phyloP scores from a whole-genome alignment of 2,329 filamentous ascomycete genomes.

The Xylariaceae sp. region DNA sequence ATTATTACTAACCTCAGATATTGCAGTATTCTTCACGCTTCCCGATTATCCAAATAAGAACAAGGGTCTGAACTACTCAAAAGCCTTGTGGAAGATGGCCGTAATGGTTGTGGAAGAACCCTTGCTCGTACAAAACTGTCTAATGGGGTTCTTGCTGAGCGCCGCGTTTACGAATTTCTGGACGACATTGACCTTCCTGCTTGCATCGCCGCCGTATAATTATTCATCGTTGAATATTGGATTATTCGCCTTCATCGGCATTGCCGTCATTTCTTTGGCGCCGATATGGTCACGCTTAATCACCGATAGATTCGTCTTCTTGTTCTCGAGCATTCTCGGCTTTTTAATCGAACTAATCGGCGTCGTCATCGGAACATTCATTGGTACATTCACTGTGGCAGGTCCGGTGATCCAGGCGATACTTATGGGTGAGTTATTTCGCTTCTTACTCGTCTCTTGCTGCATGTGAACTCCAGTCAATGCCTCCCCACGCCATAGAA shows the following conservation, averaged over 20 bases:
- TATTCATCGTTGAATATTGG: slow-evolving; percentile 74
- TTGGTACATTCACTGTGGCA: slow-evolving; percentile 68
- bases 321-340: slow-evolving; percentile 71
- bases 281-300: slow-evolving; percentile 74
- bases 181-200: slow-evolving; percentile 81
- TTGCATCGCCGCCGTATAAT: slow-evolving; percentile 72
- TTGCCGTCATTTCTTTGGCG: slow-evolving; percentile 70
- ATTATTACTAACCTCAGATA: neutral
- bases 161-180: slow-evolving; percentile 69
- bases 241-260: slow-evolving; percentile 79
- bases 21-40: slow-evolving; percentile 66
- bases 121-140: slow-evolving; percentile 67
- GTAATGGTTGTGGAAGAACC: slow-evolving; percentile 65
- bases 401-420: slow-evolving; percentile 73
- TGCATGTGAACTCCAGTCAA: neutral
- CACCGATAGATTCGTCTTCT: slow-evolving; percentile 73
- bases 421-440: slow-evolving; percentile 21
- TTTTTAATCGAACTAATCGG: slow-evolving; percentile 65
- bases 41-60: slow-evolving; percentile 74
- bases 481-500: neutral
- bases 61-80: slow-evolving; percentile 63
- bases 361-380: slow-evolving; percentile 72
- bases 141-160: slow-evolving; percentile 46
- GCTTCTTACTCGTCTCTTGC: neutral
- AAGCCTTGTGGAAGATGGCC: slow-evolving; percentile 65